Evolutionary conservation across 1,284 basidiomycete species (phyloP), one percentile per base, ranked within the genome.

Genomic region (Papiliotrema nemorosa): DNA sequence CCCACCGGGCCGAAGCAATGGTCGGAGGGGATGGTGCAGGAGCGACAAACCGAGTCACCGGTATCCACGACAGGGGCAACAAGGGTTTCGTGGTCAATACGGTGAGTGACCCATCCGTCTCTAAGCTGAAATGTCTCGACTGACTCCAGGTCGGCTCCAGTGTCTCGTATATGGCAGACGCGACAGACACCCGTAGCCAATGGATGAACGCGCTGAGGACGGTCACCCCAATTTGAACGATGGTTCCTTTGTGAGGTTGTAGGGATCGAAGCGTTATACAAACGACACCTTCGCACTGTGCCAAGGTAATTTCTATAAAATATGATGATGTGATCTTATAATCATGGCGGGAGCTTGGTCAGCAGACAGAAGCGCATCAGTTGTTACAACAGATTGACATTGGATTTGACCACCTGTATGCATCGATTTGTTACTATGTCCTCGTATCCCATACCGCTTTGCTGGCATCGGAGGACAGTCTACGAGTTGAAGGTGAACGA

Each of bases 401-500:
- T 54, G 52, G 41, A 50, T 45, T 20, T 44, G 42, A 4, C 31
- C 45, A 25, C 41, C 29, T 22, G 29, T 46, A 45, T 22, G n/a
- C n/a, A n/a, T n/a, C n/a, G n/a, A n/a, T n/a, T n/a, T n/a, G n/a
- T n/a, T n/a, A n/a, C n/a, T n/a, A n/a, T n/a, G n/a, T 16, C 6
- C 14, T 29, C 24, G 29, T 36, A 46, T 33, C 40, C 24, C 41
- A 26, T 42, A 7, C 31, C 43, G 16, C n/a, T 14, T 3, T 36
- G 16, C 7, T 18, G 18, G n/a, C 46, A n/a, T n/a, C n/a, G 20
- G 12, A 25, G 14, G 25, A 24, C 48, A 25, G 45, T 53, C 67
- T 74, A 75, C 61, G 70, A 69, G 70, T 80, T 79, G 69, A 81
- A 81, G 67, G 74, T 76, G 69, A 81, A 78, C 40, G 77, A 74